A percentile compares a stretch with the other conserved stretches of the same genome.
These are phyloP conservation scores for Jasminum sambac DNA, from an alignment of 257 asterid genomes.

Conservation along the genomic window DNA sequence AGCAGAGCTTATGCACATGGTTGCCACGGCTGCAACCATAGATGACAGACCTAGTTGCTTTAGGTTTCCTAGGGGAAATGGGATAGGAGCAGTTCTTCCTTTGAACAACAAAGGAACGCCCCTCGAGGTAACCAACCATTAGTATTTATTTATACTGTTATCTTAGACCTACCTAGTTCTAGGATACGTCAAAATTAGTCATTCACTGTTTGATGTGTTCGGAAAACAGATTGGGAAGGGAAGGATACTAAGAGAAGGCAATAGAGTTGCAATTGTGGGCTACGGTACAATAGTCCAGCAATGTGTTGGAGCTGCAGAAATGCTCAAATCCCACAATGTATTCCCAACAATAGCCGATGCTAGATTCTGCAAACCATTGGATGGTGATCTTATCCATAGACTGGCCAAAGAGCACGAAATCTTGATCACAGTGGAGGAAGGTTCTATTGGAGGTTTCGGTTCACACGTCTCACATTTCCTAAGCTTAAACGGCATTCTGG, in stretches of 20 bases:
- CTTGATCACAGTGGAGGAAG: constrained; percentile 51
- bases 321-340: constrained; percentile 25
- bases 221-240: constrained; percentile 35
- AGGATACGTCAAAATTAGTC: not conserved
- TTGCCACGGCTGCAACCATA: constrained; percentile 63
- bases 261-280: constrained; percentile 39
- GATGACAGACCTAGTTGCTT: constrained; percentile 67
- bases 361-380: constrained; percentile 43
- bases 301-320: constrained; percentile 35
- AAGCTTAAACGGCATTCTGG: constrained; percentile 42
- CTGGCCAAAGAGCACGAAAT: constrained; percentile 51
- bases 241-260: constrained; percentile 33
- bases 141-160: not conserved
- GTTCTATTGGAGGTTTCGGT: constrained; percentile 53
- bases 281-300: constrained; percentile 35
- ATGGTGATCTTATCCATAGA: constrained; percentile 22
- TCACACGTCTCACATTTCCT: constrained; percentile 53
- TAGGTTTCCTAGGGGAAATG: constrained; percentile 77
- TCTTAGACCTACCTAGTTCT: not conserved
- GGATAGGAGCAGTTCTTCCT: constrained; percentile 54
- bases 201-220: not conserved
- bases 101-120: constrained; percentile 56
- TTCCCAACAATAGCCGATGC: constrained; percentile 40
- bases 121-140: constrained; percentile 41
- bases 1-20: constrained; percentile 70